Base-by-base conservation (phyloP, 2,329 filamentous ascomycete species). In the Alternaria brassicicola region DNA sequence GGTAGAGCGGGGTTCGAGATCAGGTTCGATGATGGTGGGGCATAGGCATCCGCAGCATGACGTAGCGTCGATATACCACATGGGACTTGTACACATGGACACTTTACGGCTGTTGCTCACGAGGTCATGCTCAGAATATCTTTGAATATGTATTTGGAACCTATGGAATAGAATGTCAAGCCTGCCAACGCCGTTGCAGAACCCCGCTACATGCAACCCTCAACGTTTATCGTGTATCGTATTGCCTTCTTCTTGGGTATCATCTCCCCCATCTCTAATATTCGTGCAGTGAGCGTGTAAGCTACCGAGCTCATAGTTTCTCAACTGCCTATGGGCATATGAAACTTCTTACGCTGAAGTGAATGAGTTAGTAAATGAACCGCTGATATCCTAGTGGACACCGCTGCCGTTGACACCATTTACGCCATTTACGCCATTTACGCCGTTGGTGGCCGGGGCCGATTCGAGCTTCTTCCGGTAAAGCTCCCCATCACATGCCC, bases 401-500 rank as follows among this genome's bases (percentile, higher is more conserved):
- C 54, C 54, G 31, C 48, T 55, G 23, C 66, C 66, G 36, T 67
- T 59, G 2, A 46, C 21, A 19, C 54, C 54, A 15, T 54, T 54
- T n/a, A 53, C 30, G 10, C 63, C 65, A 23, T 68, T 66, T 4
- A 57, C 45, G 19, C 64, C 67, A 15, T 70, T 69, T 5, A 59
- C 48, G 38, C 65, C 68, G 9, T 70, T 69, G n/a, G 48, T 54
- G 42, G 19, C 49, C 36, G 49, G 60, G 28, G 41, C 47, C 6
- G 25, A 45, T 19, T 66, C 71, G 21, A 73, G 56, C 52, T 61
- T 84, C 74, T 89, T 92, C 64, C 95, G 86, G 75, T 99, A 98
- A 62, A 99, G 80, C 74, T 92, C 87, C 15, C 93, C 93, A 3
- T 88, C 91, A 63, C 92, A 93, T 57, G 84, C 83, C 64, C 90